Evolutionary conservation across 2,329 filamentous ascomycete genomes (phyloP), one percentile per base, ranked within the genome.

Genomic region (Aureobasidium sp.): DNA sequence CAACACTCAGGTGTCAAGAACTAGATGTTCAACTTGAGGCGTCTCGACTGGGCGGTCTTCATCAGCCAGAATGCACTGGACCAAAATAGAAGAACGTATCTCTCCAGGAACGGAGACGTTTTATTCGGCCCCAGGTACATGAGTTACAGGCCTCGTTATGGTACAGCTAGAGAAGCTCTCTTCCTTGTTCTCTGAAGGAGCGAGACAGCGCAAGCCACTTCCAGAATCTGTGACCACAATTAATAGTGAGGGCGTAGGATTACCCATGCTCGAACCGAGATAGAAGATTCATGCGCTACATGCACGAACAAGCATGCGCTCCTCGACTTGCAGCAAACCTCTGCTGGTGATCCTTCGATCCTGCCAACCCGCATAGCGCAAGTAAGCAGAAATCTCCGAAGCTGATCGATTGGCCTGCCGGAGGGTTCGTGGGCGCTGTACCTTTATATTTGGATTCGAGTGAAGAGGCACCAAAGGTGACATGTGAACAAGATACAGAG

Each of bases 351-450:
- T 58, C 54, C 42, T 42, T 48, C 54, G 54, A 58, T 58, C 54
- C 54, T 58, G 34, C 54, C 25, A 58, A 47, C 42, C 32, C 39
- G 44, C 42, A 48, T 37, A 30, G 45, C 36, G 45, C 45, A 39
- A 41, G 57, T 59, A 29, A 59, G 57, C 57, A 42, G 27, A 59
- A 59, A n/a, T 59, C 36, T 42, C 57, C 57, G 57, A 41, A 15
- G 10, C 4, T 25, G 57, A 11, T 30, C 50, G 30, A 59, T 59
- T 59, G 57, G 57, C 15, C n/a, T 58, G 30, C 13, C 29, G 54
- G 8, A 42, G 9, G 21, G 27, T 34, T 25, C 29, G 16, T 42
- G 15, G 16, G 32, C 16, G 15, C 25, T 25, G 2, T 25, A n/a
- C 8, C n/a, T 27, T 59, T 59, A 50, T 59, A 59, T 50, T 59